Base-by-base conservation (phyloP, 257 asterid species). In the Gentiana macrophylla region DNA sequence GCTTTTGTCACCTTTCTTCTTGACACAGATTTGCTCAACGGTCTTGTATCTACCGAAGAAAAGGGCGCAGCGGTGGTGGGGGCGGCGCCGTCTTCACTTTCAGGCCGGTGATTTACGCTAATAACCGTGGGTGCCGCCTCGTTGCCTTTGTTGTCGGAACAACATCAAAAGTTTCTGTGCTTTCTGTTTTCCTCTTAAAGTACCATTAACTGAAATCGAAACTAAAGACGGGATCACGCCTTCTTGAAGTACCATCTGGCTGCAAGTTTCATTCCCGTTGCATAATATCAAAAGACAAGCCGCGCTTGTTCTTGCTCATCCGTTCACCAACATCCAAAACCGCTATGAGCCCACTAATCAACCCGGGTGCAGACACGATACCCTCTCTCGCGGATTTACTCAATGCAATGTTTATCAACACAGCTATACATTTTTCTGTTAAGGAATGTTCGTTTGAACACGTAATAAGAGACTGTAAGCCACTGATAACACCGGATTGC, bases 161-260 rank as follows among this genome's bases (percentile, higher is more conserved):
- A 92, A 53, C 99, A 83, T 85, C 70, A 88, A 74, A 65, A 92
- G 99, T 79, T 88, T 92, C 70, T 86, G 94, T 9, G 99, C 95
- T 63, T 92, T 92, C 79, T 92, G 99, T 49, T 84, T 92, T 57
- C 97, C 97, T 71, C 97, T 74, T 67, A 72, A 72, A 1, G 95
- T 92, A 58, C 99, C 99, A 0, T 88, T 92, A 0, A 88, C 97
- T 0, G 99, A 88, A 46, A 92, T 72, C 0, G 94, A 85, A 65
- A 92, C 99, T 72, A 92, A 55, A 0, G 99, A 81, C 12, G 95
- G 97, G 37, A 92, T 86, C 34, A 84, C 99, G 24, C 97, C 99
- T 81, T 88, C 97, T 77, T 86, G 97, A 59, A 88, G 95, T 32
- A 92, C 94, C 85, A 92, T 74, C 63, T 85, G 83, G 62, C 95